Base-by-base conservation (phyloP, 2,329 filamentous ascomycete species). In the Verticillium tricorpus region DNA sequence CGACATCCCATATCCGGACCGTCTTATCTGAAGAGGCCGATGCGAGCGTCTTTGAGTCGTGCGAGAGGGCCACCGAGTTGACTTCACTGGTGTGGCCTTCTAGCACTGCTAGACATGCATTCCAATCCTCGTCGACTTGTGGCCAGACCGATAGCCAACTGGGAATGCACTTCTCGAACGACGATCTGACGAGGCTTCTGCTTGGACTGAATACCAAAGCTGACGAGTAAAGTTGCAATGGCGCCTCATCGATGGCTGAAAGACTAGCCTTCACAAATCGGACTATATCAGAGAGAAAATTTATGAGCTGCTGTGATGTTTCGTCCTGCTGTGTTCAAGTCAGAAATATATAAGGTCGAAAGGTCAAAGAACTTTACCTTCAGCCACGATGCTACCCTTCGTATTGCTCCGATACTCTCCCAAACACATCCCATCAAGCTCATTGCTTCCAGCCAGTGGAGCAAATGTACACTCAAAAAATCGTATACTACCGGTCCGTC, bases 401-500 rank as follows among this genome's bases (percentile, higher is more conserved):
- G 34, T 32, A 64, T 40, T 25, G 61, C 63, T n/a, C 22, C 50
- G 37, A 63, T 58, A 52, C 59, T 64, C 8, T 69, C 66, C 2
- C 58, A 14, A 5, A 28, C 25, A 34, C 69, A 65, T 14, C 68
- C 68, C 40, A 78, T 66, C 8, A 76, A 63, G 56, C 72, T 73
- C 22, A 79, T 64, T 6, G 71, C 73, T 65, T 80, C 76, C 1
- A 79, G 63, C 77, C 76, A 80, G 59, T 80, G 68, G 3, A 80
- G 74, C 58, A 80, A 69, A 64, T 79, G 73, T 15, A 63, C 11
- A 14, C 68, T 62, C 5, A 81, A 66, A 63, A 81, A 81, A 1
- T 58, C 1, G 58, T 77, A 64, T 6, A 71, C 69, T 32, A 66
- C 25, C 56, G 70, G 67, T 28, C 65, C 61, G 64, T 74, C 68